phyloP scores from a whole-genome alignment of 805 yeast species.

The Cephaloascus fragrans region DNA sequence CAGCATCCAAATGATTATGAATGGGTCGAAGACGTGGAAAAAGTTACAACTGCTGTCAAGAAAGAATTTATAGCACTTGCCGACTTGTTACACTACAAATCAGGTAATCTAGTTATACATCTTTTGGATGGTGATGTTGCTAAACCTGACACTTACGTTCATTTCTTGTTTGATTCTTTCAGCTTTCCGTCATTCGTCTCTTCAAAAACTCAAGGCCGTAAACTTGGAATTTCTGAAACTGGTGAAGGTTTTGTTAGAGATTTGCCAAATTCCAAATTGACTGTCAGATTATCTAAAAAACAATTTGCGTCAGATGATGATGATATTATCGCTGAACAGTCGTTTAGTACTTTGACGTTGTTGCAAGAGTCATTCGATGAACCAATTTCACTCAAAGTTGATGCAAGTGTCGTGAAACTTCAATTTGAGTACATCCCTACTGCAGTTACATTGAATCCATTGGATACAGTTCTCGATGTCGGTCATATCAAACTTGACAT shows the following conservation, averaged over 20 bases:
- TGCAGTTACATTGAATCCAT: constrained; percentile 37
- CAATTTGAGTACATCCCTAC: constrained; percentile 57
- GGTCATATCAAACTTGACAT: constrained; percentile 52
- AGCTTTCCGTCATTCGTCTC: constrained; percentile 49
- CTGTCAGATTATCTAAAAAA: constrained; percentile 48
- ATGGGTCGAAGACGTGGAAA: constrained; percentile 41
- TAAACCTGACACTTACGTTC: constrained; percentile 41
- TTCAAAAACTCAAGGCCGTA: constrained; percentile 35
- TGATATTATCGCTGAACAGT: constrained; percentile 42
- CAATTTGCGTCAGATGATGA: constrained; percentile 34
- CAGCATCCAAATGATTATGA: constrained; percentile 56
- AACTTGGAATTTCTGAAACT: constrained; percentile 29
- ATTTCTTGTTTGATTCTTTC: constrained; percentile 56
- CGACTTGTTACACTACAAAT: constrained; percentile 42
- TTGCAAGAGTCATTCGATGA: constrained; percentile 35
- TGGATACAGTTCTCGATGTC: constrained; percentile 60
- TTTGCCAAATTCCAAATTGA: constrained; percentile 46
- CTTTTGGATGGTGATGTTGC: constrained; percentile 38
- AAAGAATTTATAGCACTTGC: constrained; percentile 39
- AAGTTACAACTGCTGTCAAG: constrained; percentile 28
- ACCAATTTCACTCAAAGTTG: constrained; percentile 36
- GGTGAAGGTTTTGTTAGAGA: constrained; percentile 65
- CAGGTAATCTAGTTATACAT: constrained; percentile 55
- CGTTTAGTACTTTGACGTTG: constrained; percentile 42
- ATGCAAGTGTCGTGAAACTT: constrained; percentile 30